Conservation (phyloP, 1,284 basidiomycete genomes). For the Irpex rosettiformis region DNA sequence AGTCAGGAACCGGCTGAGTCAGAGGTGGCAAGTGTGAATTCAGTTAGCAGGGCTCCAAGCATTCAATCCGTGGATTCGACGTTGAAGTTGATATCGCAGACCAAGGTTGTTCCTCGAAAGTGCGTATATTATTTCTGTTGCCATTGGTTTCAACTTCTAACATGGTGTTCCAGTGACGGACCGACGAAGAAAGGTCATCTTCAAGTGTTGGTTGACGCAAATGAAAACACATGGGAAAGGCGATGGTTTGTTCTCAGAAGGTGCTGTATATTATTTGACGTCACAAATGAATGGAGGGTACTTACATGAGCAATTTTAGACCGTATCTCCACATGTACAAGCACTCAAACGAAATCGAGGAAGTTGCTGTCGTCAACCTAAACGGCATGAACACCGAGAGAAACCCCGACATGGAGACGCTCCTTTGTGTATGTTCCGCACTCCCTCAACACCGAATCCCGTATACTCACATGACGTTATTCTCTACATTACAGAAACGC, state of each 20-base stretch:
- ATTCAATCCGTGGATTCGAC: conserved; percentile 40
- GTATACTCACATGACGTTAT: not conserved
- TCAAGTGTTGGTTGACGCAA: conserved; percentile 76
- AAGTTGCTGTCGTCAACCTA: conserved; percentile 83
- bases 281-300: not conserved
- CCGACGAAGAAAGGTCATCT: conserved; percentile 85
- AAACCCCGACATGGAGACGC: conserved; percentile 81
- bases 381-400: conserved; percentile 82
- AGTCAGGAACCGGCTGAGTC: conserved; percentile 60
- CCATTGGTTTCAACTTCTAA: conserved; percentile 4
- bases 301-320: conserved; percentile 35
- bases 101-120: conserved; percentile 71
- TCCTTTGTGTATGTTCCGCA: conserved; percentile 71
- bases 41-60: conserved; percentile 39
- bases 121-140: conserved; percentile 30
- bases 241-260: conserved; percentile 88
- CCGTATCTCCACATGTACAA: conserved; percentile 90
- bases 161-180: conserved; percentile 53
- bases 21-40: conserved; percentile 42
- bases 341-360: conserved; percentile 78
- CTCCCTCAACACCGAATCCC: conserved; percentile 12
- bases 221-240: conserved; percentile 77
- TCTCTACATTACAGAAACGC: conserved; percentile 54
- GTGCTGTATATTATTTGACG: conserved; percentile 39
- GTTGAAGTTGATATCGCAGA: conserved; percentile 67